phyloP scores from a whole-genome alignment of 192 early-diverging fungal species.

The Linnemannia elongata region DNA sequence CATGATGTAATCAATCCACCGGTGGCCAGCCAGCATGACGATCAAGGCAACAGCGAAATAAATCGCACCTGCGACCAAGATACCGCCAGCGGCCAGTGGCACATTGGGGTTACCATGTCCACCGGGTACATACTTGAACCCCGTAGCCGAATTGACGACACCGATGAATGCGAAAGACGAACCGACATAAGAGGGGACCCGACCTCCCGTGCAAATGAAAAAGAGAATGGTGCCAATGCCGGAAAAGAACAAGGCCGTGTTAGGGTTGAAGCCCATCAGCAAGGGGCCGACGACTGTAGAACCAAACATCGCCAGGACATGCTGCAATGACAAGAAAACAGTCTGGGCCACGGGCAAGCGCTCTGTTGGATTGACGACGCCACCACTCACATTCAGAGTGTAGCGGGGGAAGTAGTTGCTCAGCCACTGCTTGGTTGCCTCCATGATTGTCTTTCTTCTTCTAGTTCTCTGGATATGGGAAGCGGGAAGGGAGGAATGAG shows the following conservation, averaged over 20 bases:
- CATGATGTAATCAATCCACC: constrained; percentile 65
- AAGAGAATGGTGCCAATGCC: constrained; percentile 69
- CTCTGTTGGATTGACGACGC: constrained; percentile 56
- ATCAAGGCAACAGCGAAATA: constrained; percentile 58
- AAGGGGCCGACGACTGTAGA: constrained; percentile 60
- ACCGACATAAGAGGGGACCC: constrained; percentile 71
- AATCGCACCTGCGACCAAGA: constrained; percentile 64
- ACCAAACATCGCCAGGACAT: constrained; percentile 73
- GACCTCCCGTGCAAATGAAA: constrained; percentile 65
- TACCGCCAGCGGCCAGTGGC: constrained; percentile 64
- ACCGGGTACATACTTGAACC: constrained; percentile 53
- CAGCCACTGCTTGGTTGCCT: constrained; percentile 23
- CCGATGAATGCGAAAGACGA: constrained; percentile 70
- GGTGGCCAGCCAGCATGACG: constrained; percentile 58
- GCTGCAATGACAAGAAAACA: constrained; percentile 64
- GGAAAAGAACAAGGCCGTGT: constrained; percentile 66
- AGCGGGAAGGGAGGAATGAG: constrained; percentile 13
- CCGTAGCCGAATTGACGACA: constrained; percentile 63
- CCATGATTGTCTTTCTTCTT: constrained; percentile 18
- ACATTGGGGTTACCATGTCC: constrained; percentile 59
- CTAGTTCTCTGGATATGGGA: constrained; percentile 16
- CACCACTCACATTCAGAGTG: constrained; percentile 47
- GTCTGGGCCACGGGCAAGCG: constrained; percentile 49
- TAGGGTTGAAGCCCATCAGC: constrained; percentile 32
- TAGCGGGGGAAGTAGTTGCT: constrained; percentile 54